Base-by-base conservation (phyloP, 768 basidiomycete genomes). In the Tulasnella sp. region DNA sequence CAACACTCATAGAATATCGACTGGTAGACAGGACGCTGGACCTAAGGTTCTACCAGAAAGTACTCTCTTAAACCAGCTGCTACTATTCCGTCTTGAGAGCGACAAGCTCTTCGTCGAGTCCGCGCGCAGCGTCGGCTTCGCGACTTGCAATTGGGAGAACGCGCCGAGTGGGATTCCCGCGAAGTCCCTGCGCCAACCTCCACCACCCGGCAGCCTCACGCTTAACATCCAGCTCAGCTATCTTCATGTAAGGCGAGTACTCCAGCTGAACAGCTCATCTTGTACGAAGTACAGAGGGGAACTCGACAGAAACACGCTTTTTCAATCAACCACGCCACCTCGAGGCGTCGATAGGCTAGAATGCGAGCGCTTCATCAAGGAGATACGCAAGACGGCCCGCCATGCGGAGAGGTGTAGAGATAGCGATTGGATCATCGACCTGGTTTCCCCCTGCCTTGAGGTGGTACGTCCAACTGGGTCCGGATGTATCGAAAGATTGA, bases 391-490 rank as follows among this genome's bases (percentile, higher is more conserved):
- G 24, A 14, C 1, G 18, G 60, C 77, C 5, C 31, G 54, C 2
- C 18, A 14, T 18, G 24, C 40, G n/a, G 58, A 60, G 8, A n/a
- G n/a, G n/a, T 41, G 28, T 20, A 48, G 37, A 22, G 77, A 78
- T 72, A 37, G 9, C n/a, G 58, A 20, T 12, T 72, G 77, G 77
- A 78, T 78, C n/a, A 44, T 64, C 34, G 77, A 78, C 40, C 42
- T 60, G 11, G 77, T 42, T 8, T 0, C 77, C 12, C 16, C 2
- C 40, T 69, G 77, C 24, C 12, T 60, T 11, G 60, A 28, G 40
- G 58, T 78, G 54, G 58, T 64, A 78, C 31, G n/a, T 72, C 1
- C 54, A 60, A 40, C 77, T 78, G 2, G 40, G 37, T n/a, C 37
- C 54, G 31, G 77, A 78, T 11, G n/a, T 72, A 14, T 18, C 58